These are phyloP conservation scores for Pichia nanzhaoensis DNA, from an alignment of 805 yeast genomes.

Conservation along the genomic window DNA sequence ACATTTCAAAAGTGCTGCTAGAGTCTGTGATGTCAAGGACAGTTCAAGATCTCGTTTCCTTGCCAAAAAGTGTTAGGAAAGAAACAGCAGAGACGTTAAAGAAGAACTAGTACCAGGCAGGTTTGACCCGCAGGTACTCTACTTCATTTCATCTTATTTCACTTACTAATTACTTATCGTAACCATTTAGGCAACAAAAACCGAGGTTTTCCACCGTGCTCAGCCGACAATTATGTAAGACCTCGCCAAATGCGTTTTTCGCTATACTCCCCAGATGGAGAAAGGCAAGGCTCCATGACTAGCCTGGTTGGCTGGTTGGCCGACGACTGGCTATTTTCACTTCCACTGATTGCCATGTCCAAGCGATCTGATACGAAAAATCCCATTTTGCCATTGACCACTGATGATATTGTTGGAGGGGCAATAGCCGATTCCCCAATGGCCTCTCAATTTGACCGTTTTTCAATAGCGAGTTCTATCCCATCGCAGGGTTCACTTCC, in stretches of 20 bases:
- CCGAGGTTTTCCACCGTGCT: neutral
- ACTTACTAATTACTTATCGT: too few relatives aligned
- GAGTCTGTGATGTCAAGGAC: neutral
- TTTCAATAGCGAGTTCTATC: constrained; percentile 5
- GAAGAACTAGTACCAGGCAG: too few relatives aligned
- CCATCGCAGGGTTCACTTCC: constrained; percentile 14
- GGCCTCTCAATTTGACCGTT: constrained; percentile 2
- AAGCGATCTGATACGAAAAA: constrained; percentile 6
- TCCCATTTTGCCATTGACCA: constrained; percentile 15
- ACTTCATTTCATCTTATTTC: too few relatives aligned
- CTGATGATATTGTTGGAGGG: constrained; percentile 15
- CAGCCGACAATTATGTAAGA: neutral
- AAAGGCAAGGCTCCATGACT: too few relatives aligned
- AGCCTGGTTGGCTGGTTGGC: too few relatives aligned
- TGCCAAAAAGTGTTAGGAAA: too few relatives aligned
- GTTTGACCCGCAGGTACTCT: too few relatives aligned
- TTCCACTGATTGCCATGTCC: constrained; percentile 1
- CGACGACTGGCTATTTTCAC: too few relatives aligned
- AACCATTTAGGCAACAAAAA: neutral
- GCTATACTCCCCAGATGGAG: too few relatives aligned
- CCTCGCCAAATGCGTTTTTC: neutral
- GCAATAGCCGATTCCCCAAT: neutral
- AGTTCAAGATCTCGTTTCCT: too few relatives aligned
- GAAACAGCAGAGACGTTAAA: too few relatives aligned
- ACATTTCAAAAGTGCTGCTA: neutral